phyloP scores from a whole-genome alignment of 1,284 basidiomycete genomes.

The Mycena citricolor region DNA sequence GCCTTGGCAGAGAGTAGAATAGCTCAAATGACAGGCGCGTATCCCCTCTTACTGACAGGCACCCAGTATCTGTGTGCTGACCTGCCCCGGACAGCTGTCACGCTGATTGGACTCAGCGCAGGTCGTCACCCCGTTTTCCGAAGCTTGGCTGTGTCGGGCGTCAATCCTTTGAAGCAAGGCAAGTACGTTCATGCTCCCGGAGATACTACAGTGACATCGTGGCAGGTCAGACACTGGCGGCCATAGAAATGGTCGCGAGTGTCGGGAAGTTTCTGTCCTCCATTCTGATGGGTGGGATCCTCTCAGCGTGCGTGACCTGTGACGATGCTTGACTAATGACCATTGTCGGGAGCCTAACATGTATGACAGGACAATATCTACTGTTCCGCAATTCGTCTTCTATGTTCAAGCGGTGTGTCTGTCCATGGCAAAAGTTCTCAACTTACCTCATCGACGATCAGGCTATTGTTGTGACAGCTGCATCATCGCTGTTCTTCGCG shows the following conservation, averaged over 20 bases:
- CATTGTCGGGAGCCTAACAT: neutral
- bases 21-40: conserved; percentile 21
- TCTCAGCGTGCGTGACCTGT: conserved; percentile 23
- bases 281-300: conserved; percentile 24
- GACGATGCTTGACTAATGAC: neutral
- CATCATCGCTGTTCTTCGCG: too few species aligned
- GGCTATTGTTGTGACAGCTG: too few species aligned
- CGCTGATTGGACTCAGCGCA: conserved; percentile 23
- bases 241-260: conserved; percentile 32
- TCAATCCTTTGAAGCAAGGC: conserved; percentile 35
- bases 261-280: conserved; percentile 29
- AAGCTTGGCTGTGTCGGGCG: conserved; percentile 32
- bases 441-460: too few species aligned
- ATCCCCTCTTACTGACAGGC: neutral
- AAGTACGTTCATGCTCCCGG: neutral
- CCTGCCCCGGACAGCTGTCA: conserved; percentile 17
- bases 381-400: conserved; percentile 25
- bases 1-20: conserved; percentile 20
- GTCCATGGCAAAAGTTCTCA: too few species aligned
- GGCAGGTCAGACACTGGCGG: conserved; percentile 33
- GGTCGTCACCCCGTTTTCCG: conserved; percentile 26
- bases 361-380: conserved; percentile 23
- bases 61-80: neutral
- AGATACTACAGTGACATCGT: neutral
- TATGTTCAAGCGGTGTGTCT: conserved; percentile 27